These are phyloP conservation scores for Penicillium paradoxum DNA, from an alignment of 495 filamentous ascomycete species.

Conservation along the genomic window DNA sequence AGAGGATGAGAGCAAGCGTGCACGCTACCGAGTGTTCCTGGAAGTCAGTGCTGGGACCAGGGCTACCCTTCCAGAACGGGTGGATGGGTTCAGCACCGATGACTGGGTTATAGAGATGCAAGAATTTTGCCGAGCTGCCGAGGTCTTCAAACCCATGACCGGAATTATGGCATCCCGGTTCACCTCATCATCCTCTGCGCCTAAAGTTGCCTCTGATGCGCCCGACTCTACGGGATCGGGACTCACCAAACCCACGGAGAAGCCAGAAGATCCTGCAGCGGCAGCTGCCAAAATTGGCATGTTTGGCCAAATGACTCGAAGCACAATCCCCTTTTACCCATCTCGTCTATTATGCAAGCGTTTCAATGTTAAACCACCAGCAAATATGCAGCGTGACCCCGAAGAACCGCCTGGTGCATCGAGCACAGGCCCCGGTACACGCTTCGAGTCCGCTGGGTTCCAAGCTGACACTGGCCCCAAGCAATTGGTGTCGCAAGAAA, in stretches of 20 bases:
- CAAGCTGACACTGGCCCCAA: conserved; percentile 29
- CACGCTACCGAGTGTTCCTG: conserved; percentile 74
- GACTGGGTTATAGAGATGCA: conserved; percentile 76
- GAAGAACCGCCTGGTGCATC: conserved; percentile 26
- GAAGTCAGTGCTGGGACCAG: conserved; percentile 68
- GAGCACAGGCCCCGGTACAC: conserved; percentile 18
- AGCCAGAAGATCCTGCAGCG: conserved; percentile 72
- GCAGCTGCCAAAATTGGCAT: conserved; percentile 87
- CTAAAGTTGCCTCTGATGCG: conserved; percentile 41
- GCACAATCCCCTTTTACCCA: conserved; percentile 68
- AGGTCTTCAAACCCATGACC: conserved; percentile 89
- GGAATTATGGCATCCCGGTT: conserved; percentile 91
- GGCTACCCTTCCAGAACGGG: conserved; percentile 54
- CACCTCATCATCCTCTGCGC: conserved; percentile 60
- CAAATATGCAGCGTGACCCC: conserved; percentile 61
- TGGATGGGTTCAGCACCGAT: conserved; percentile 53
- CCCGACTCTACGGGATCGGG: conserved; percentile 37
- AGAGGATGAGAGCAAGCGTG: conserved; percentile 72
- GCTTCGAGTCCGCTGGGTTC: conserved; percentile 35
- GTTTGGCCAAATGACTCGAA: conserved; percentile 85
- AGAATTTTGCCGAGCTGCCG: conserved; percentile 84
- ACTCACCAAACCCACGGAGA: conserved; percentile 54
- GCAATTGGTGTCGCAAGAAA: conserved; percentile 38
- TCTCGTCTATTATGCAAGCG: conserved; percentile 84
- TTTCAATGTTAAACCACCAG: conserved; percentile 77